These are phyloP conservation scores for Penicillium sp. DNA, from an alignment of 2,329 filamentous ascomycete genomes.

Conservation along the genomic window DNA sequence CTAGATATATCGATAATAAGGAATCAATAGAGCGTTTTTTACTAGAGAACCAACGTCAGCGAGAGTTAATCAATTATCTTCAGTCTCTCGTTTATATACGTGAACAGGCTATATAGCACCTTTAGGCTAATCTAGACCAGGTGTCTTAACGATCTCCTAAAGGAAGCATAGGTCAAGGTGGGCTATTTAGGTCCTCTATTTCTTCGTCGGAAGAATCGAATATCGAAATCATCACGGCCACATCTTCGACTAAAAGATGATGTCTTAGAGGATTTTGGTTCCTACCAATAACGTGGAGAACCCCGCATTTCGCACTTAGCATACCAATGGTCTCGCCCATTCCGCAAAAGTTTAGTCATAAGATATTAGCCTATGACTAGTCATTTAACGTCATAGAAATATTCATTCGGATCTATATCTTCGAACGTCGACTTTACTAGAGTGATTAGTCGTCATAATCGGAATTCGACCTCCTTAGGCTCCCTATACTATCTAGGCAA, in stretches of 20 bases:
- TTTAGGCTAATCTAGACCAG: not conserved
- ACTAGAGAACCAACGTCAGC: not conserved
- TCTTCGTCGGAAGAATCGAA: not conserved
- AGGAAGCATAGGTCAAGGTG: not conserved
- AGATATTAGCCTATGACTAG: no score
- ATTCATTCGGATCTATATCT: no score
- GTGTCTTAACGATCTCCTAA: not conserved
- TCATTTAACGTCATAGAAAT: no score
- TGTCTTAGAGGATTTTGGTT: not conserved
- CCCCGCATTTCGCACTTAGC: no score
- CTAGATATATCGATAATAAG: not conserved
- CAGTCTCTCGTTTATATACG: not conserved
- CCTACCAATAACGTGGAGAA: no score
- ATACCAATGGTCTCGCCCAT: no score
- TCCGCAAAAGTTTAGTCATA: no score
- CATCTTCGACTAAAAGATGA: not conserved
- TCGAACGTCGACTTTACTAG: no score
- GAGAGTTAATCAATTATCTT: not conserved
- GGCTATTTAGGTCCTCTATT: constrained; percentile 2
- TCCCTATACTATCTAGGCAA: no score
- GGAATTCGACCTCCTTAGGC: no score
- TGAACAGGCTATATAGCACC: not conserved
- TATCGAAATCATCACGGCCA: not conserved
- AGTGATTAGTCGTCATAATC: no score
- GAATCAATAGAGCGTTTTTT: not conserved